Conservation (phyloP, 1,284 basidiomycete species). For the Pseudozyma tsukubaensis region DNA sequence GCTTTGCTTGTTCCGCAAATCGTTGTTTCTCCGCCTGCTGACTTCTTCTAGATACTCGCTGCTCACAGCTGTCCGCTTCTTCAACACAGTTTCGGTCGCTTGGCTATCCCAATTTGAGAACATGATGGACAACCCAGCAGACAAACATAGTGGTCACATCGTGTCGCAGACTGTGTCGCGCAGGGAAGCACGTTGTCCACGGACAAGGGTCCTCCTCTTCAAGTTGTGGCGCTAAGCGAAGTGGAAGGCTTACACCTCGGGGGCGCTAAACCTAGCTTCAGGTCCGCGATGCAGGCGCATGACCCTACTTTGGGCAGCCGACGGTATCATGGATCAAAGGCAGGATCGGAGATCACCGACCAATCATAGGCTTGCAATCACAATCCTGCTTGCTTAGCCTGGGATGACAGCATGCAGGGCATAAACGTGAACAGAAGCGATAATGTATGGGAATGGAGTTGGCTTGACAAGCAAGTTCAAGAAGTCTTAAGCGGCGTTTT, state of each 20-base stretch:
- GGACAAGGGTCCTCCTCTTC: background rate
- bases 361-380: slow-evolving; percentile 22
- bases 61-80: too few species aligned
- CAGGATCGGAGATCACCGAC: slow-evolving; percentile 38
- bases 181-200: background rate
- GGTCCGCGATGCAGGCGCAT: slow-evolving; percentile 20
- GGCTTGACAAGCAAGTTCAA: background rate
- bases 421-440: too few species aligned
- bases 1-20: too few species aligned
- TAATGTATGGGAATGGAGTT: background rate
- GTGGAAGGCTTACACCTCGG: background rate
- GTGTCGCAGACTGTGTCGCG: background rate
- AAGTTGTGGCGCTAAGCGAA: slow-evolving; percentile 5
- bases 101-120: too few species aligned
- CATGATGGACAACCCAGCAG: too few species aligned
- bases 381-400: background rate
- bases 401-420: background rate
- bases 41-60: too few species aligned
- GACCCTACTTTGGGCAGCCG: slow-evolving; percentile 7
- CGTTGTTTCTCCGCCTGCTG: too few species aligned
- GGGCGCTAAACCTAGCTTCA: slow-evolving; percentile 6
- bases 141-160: background rate
- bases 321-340: slow-evolving; percentile 14
- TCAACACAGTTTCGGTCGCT: too few species aligned
- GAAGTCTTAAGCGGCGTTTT: slow-evolving; percentile 1